Conservation (phyloP, 2,329 filamentous ascomycete genomes). For the Chrysosphaeria jannelii region DNA sequence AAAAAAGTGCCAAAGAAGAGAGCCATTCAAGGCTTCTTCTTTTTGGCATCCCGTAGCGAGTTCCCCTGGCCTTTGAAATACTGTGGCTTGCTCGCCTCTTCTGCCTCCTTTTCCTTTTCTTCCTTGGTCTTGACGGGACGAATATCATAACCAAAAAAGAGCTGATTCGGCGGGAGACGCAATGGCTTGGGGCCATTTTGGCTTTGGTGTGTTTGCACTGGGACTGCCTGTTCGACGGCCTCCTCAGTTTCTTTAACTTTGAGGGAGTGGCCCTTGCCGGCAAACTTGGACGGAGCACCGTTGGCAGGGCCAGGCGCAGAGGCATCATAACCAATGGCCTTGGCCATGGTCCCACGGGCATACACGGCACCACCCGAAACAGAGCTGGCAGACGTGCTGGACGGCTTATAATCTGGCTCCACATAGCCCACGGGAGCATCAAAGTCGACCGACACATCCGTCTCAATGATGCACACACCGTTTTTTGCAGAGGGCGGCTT, state of each 20-base stretch:
- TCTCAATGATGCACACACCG: constrained; percentile 84
- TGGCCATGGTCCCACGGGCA: constrained; percentile 48
- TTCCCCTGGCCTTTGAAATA: constrained; percentile 66
- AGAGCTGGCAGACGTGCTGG: constrained; percentile 33
- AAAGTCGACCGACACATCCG: constrained; percentile 88
- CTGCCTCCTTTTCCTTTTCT: constrained; percentile 34
- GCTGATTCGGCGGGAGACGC: constrained; percentile 56
- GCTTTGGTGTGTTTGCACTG: too few species aligned
- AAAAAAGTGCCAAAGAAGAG: background rate
- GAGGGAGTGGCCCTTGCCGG: constrained; percentile 54
- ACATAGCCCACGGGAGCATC: constrained; percentile 82
- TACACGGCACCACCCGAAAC: constrained; percentile 45
- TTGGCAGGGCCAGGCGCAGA: constrained; percentile 53
- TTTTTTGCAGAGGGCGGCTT: constrained; percentile 62
- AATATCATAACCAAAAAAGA: constrained; percentile 91
- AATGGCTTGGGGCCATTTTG: constrained; percentile 68
- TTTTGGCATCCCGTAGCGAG: constrained; percentile 29
- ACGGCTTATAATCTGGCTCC: constrained; percentile 22
- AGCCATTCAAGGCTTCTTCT: constrained; percentile 23
- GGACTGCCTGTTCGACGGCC: too few species aligned
- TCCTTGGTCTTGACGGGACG: constrained; percentile 61
- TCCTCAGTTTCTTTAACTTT: too few species aligned
- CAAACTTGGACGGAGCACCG: constrained; percentile 47
- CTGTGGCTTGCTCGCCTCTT: constrained; percentile 30
- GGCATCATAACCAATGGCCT: constrained; percentile 84